Conservation (phyloP, 164 flowering plant species). For the Chimonanthus praecox region DNA sequence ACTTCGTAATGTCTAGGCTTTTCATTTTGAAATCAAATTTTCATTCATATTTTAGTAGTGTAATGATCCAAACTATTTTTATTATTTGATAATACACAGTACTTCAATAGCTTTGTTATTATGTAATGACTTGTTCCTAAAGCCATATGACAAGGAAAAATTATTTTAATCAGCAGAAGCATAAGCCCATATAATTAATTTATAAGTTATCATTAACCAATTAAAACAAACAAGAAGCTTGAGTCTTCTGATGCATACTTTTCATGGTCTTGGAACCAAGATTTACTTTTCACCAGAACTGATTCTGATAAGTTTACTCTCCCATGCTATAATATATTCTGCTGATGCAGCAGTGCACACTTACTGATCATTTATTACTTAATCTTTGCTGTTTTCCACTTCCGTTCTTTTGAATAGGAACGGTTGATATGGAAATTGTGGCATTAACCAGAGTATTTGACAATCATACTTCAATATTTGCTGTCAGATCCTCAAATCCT, state of each 20-base stretch:
- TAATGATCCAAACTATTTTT: no score
- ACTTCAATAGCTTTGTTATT: no score
- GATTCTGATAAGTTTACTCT: background rate
- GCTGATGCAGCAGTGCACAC: background rate
- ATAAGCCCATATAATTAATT: background rate
- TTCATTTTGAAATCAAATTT: no score
- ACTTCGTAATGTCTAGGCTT: no score
- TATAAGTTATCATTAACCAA: background rate
- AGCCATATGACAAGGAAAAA: background rate
- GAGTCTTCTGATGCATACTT: background rate
- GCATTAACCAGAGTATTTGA: background rate
- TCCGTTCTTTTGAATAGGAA: background rate
- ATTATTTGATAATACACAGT: no score
- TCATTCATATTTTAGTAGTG: no score
- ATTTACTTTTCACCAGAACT: background rate
- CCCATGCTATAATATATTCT: background rate
- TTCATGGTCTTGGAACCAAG: background rate
- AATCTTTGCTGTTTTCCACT: background rate
- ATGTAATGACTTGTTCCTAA: no score
- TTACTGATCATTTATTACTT: background rate
- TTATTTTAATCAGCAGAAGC: no score
- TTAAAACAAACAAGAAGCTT: background rate
- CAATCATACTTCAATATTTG: background rate
- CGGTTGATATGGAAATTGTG: background rate
- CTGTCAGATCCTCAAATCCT: background rate